Conservation (phyloP, 805 yeast genomes). For the Clavispora fructus region DNA sequence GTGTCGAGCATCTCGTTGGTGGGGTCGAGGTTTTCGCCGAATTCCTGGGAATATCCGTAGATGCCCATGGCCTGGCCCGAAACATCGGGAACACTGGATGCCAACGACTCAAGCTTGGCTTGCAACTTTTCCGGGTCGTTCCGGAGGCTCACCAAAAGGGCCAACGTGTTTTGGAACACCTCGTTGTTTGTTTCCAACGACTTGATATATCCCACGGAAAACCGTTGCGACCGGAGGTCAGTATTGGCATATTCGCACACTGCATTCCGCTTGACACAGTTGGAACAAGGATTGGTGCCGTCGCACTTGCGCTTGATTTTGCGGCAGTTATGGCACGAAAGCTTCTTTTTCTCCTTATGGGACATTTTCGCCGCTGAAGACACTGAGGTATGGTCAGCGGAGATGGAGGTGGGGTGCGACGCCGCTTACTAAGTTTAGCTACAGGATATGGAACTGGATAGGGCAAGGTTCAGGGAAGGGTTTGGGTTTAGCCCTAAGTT, state of each 20-base stretch:
- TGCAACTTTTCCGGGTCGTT: slow-evolving; percentile 11
- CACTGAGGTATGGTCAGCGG: neutral
- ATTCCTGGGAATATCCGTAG: slow-evolving; percentile 1
- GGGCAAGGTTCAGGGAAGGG: too few species aligned
- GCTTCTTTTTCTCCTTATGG: slow-evolving; percentile 3
- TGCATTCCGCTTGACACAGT: slow-evolving; percentile 8
- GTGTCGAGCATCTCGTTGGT: slow-evolving; percentile 1
- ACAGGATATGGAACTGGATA: too few species aligned
- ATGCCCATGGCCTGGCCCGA: neutral
- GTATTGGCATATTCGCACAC: slow-evolving; percentile 12
- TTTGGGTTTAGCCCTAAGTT: too few species aligned
- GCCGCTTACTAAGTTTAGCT: too few species aligned
- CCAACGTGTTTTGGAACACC: slow-evolving; percentile 9
- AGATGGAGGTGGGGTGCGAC: too few species aligned
- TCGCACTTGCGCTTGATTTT: slow-evolving; percentile 15
- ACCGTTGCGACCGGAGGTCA: slow-evolving; percentile 14
- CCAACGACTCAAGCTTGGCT: slow-evolving; percentile 11
- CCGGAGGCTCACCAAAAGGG: slow-evolving; percentile 10
- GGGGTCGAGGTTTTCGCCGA: slow-evolving; percentile 4
- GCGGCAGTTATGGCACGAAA: slow-evolving; percentile 15
- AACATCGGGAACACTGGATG: slow-evolving; percentile 5
- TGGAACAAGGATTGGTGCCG: slow-evolving; percentile 14
- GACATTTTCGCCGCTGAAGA: neutral
- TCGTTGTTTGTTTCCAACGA: slow-evolving; percentile 15
- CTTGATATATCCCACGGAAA: slow-evolving; percentile 14